A percentile compares a stretch with the other conserved stretches of the same genome.
These are phyloP conservation scores for Narthecium ossifragum DNA, from an alignment of 106 monocot genomes.

Conservation along the genomic window DNA sequence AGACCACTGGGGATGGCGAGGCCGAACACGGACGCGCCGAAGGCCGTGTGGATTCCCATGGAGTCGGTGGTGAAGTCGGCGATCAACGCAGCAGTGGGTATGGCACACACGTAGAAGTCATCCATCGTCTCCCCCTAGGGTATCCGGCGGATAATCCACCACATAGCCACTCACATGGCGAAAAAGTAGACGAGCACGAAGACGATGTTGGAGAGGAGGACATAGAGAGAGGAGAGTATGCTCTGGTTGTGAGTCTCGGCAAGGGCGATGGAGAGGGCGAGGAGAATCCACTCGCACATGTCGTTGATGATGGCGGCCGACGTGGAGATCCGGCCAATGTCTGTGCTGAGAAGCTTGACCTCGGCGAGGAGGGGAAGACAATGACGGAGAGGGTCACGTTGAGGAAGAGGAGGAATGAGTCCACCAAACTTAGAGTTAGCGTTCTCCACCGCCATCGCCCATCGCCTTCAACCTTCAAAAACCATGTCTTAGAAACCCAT, in stretches of 20 bases:
- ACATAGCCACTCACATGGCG: conserved; percentile 8
- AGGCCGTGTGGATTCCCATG: conserved; percentile 26
- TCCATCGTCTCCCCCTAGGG: conserved; percentile 21
- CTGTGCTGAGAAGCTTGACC: conserved; percentile 25
- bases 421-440: too few relatives aligned
- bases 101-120: conserved; percentile 8
- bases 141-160: conserved; percentile 5
- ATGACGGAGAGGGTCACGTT: conserved; percentile 27
- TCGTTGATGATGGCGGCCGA: conserved; percentile 19
- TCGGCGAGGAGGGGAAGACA: conserved; percentile 26
- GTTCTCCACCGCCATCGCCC: too few relatives aligned
- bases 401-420: conserved; percentile 16
- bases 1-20: conserved; percentile 22
- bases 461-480: too few relatives aligned
- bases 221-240: neutral
- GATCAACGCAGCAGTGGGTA: conserved; percentile 21
- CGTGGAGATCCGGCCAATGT: conserved; percentile 17
- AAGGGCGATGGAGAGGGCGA: conserved; percentile 10
- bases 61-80: conserved; percentile 12
- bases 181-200: conserved; percentile 8
- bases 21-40: conserved; percentile 31
- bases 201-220: too few relatives aligned
- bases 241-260: neutral
- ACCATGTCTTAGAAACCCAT: too few relatives aligned
- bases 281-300: conserved; percentile 9